Conservation (phyloP, 441 rosid species). For the Rhodomyrtus psidioides region DNA sequence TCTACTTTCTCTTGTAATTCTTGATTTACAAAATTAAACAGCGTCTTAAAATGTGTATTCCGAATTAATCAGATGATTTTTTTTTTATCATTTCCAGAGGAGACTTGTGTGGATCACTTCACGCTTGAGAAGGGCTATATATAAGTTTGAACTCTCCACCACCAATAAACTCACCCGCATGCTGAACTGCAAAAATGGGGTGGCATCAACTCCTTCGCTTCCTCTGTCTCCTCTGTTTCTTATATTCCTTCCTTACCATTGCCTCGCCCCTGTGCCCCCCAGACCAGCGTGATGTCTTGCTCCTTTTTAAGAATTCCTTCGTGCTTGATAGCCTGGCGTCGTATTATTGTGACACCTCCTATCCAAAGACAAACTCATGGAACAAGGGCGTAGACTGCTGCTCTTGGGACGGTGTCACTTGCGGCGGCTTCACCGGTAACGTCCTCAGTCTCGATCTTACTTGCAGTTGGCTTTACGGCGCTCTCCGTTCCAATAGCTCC, state of each 20-base stretch:
- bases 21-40: neutral
- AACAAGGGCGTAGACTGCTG: neutral
- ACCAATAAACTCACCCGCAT: neutral
- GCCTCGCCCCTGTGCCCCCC: too few relatives aligned
- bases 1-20: neutral
- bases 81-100: neutral
- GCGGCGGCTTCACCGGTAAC: neutral
- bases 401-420: neutral
- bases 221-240: neutral
- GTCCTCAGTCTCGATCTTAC: neutral
- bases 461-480: neutral
- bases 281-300: too few relatives aligned
- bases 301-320: too few relatives aligned
- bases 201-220: neutral
- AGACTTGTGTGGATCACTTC: neutral
- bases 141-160: neutral
- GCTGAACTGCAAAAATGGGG: neutral
- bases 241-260: too few relatives aligned
- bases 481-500: neutral
- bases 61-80: neutral
- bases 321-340: too few relatives aligned
- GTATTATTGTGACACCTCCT: neutral
- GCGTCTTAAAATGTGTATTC: neutral
- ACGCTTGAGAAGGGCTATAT: neutral
- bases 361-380: neutral